Evolutionary conservation across 352 stramenopile genomes (phyloP), one percentile per base, ranked within the genome.

Genomic region (Pythium grandisporangium): DNA sequence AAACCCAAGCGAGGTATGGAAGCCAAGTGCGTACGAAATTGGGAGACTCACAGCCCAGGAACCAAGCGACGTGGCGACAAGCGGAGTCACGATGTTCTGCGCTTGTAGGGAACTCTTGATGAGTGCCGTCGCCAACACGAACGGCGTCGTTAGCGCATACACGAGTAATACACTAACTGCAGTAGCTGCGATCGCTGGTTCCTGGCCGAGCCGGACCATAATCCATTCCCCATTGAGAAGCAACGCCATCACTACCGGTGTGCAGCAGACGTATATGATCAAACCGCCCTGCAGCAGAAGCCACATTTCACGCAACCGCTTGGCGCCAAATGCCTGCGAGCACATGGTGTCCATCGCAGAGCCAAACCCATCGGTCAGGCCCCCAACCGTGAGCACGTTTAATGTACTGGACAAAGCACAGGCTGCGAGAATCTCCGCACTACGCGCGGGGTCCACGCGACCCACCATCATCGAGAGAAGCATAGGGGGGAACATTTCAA

Each of bases 61-160:
- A 1, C 70, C 14, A 11, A 60, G 12, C 7, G 55, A 66, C 10
- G 48, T 47, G 4, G 55, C 17, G 2, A 66, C 50, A 19, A 75
- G 57, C 14, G 68, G 65, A 23, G 23, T 35, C 5, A 55, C 56
- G 12, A 77, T 51, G 35, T 71, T 66, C 29, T 81, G 68, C 2
- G 65, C 65, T 17, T 75, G 68, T 2, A 81, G 53, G 2, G 51
- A 50, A 37, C 65, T 75, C 16, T 62, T 58, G 10, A 59, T 34
- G 17, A 70, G 42, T 13, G 54, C 48, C 38, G 57, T 73, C 6
- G 63, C 7, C 13, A 70, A 44, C 3, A 39, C 26, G 16, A 68
- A 52, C 6, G 66, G 63, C 3, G 70, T 27, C 1, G 40, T 44
- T 8, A 48, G 5, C 3, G 58, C 38, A 17, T 38, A 24, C 20